Conservation (phyloP, 345 rosid genomes). For the Citrus medica region DNA sequence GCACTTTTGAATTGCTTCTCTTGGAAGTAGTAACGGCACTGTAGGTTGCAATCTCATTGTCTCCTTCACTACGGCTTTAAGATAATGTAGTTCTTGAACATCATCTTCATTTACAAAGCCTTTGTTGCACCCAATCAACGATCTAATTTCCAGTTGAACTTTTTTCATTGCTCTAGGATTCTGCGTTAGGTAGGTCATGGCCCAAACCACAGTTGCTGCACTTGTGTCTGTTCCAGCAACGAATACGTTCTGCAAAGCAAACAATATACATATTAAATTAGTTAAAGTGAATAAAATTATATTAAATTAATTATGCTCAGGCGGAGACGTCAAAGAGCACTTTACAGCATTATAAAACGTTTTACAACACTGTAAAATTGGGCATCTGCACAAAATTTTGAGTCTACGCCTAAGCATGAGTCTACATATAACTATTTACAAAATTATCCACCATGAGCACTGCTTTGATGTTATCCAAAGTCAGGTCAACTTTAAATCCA, state of each 20-base stretch:
- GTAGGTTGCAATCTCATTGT: conserved; percentile 21
- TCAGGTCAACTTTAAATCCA: conserved; percentile 21
- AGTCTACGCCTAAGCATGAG: too few relatives aligned
- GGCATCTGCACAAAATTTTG: too few relatives aligned
- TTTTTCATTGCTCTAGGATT: conserved; percentile 28
- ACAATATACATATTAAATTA: neutral
- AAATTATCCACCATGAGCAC: conserved; percentile 39
- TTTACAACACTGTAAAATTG: too few relatives aligned
- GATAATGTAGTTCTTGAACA: conserved; percentile 19
- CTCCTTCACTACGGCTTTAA: conserved; percentile 46
- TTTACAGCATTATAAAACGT: too few relatives aligned
- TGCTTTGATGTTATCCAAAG: conserved; percentile 50
- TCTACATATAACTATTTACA: neutral
- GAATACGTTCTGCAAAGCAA: conserved; percentile 24
- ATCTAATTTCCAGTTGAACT: conserved; percentile 30
- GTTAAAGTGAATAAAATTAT: too few relatives aligned
- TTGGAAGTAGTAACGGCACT: conserved; percentile 16
- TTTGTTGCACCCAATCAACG: conserved; percentile 8
- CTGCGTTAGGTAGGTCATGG: conserved; percentile 37
- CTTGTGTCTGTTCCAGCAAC: conserved; percentile 31
- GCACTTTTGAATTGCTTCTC: neutral
- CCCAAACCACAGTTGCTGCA: conserved; percentile 30
- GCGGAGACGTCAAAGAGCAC: too few relatives aligned
- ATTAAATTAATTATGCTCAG: too few relatives aligned
- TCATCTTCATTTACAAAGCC: conserved; percentile 37